Percentiles rank a stretch among this genome's conserved stretches.
These are phyloP conservation scores for Ophiostoma sp. DNA, from an alignment of 2,329 filamentous ascomycete genomes.

Conservation along the genomic window DNA sequence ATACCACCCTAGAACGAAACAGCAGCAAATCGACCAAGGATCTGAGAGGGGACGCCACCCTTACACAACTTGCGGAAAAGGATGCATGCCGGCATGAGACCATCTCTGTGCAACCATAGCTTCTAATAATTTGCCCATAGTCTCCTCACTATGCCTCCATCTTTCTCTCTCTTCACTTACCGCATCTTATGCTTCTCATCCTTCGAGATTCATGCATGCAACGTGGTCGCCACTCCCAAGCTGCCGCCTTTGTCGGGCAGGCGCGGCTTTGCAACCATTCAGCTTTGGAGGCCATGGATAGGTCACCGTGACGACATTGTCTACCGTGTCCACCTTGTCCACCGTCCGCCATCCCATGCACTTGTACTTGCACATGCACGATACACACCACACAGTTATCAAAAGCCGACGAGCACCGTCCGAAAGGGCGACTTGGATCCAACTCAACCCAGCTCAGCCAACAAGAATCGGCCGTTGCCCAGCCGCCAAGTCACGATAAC, in stretches of 20 bases:
- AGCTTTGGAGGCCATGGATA: not conserved
- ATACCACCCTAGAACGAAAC: not conserved
- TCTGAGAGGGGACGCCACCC: too few relatives aligned
- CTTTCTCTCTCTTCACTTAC: not conserved
- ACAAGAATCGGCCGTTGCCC: slow-evolving; percentile 5
- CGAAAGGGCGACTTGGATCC: not conserved
- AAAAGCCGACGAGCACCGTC: not conserved
- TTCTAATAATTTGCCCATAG: not conserved
- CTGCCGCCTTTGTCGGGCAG: not conserved
- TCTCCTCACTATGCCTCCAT: not conserved
- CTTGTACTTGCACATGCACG: not conserved
- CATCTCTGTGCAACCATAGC: not conserved
- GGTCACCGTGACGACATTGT: not conserved
- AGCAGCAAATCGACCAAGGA: not conserved
- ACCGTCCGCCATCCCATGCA: not conserved
- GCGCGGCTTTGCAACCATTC: not conserved
- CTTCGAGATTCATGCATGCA: not conserved
- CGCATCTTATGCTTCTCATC: not conserved
- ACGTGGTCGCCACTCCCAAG: not conserved
- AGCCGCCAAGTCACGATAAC: not conserved
- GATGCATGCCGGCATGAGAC: not conserved
- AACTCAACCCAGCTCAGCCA: not conserved
- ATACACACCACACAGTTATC: not conserved
- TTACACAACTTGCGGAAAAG: not conserved
- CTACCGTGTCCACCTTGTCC: not conserved